These are phyloP conservation scores for Lithohypha guttulata DNA, from an alignment of 2,329 filamentous ascomycete species.

Conservation along the genomic window DNA sequence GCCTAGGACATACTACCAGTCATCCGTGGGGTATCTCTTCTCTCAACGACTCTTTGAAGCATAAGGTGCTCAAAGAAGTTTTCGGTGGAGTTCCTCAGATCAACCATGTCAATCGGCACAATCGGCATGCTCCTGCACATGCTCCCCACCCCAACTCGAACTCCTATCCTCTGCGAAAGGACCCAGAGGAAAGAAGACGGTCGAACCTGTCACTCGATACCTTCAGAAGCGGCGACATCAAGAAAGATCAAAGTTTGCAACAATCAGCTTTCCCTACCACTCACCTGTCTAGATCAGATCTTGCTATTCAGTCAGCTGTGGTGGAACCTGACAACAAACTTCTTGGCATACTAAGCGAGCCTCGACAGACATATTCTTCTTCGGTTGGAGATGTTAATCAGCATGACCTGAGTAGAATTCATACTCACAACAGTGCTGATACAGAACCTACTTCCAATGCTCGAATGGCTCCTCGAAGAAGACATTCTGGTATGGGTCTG, in stretches of 20 bases:
- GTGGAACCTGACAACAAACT: not conserved
- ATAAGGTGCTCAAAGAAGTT: slow-evolving; percentile 85
- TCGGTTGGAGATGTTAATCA: slow-evolving; percentile 15
- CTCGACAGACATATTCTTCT: slow-evolving; percentile 12
- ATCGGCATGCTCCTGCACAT: slow-evolving; percentile 52
- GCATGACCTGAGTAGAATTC: slow-evolving; percentile 11
- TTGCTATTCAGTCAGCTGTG: not conserved
- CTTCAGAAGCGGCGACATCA: slow-evolving; percentile 4
- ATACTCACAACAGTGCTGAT: slow-evolving; percentile 12
- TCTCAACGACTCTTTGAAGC: slow-evolving; percentile 76
- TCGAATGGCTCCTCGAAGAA: slow-evolving; percentile 38
- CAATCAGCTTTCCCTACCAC: not conserved
- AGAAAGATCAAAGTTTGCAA: not conserved
- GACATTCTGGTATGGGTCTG: slow-evolving; percentile 80
- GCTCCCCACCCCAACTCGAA: slow-evolving; percentile 26
- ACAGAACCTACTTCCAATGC: slow-evolving; percentile 7
- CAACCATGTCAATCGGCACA: slow-evolving; percentile 52
- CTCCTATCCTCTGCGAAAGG: slow-evolving; percentile 44
- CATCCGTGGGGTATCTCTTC: slow-evolving; percentile 72
- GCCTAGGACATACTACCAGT: slow-evolving; percentile 42
- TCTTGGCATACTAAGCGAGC: slow-evolving; percentile 6
- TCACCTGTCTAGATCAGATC: not conserved
- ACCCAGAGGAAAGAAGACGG: slow-evolving; percentile 25
- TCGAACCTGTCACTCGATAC: slow-evolving; percentile 28
- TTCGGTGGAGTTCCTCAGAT: slow-evolving; percentile 61